Evolutionary conservation across 345 rosid genomes (phyloP).

Genomic region (Bruguiera parviflora): DNA sequence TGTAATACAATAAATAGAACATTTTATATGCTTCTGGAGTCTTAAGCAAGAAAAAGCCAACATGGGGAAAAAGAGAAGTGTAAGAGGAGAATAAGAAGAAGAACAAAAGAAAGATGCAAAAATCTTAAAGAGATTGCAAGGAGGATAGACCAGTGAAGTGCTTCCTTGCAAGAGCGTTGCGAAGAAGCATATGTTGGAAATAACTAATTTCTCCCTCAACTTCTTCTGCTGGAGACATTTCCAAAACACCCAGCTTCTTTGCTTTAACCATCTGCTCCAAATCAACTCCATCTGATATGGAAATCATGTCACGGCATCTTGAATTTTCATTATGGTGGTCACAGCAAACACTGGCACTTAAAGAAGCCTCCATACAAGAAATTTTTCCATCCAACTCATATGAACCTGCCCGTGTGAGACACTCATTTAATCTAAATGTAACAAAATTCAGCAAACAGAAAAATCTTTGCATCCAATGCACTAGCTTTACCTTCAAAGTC

Average conservation of each 20-base stretch:
- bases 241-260: conserved; percentile 45
- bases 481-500: conserved; percentile 31
- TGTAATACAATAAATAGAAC: too few species aligned
- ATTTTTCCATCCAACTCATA: conserved; percentile 34
- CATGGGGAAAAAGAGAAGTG: too few species aligned
- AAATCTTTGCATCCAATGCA: conserved; percentile 12
- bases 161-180: conserved; percentile 59
- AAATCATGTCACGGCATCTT: conserved; percentile 33
- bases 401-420: conserved; percentile 40
- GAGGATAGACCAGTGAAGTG: conserved; percentile 43
- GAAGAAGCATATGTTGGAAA: conserved; percentile 63
- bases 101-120: background rate
- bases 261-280: conserved; percentile 45
- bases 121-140: background rate
- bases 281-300: conserved; percentile 21
- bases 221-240: conserved; percentile 77
- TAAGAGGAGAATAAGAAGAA: too few species aligned
- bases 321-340: conserved; percentile 29
- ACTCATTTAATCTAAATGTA: conserved; percentile 10
- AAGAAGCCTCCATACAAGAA: conserved; percentile 47
- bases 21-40: too few species aligned
- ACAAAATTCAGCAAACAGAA: conserved; percentile 8
- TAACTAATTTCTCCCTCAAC: conserved; percentile 89
- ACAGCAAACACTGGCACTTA: conserved; percentile 37
- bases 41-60: too few species aligned